phyloP scores from a whole-genome alignment of 495 filamentous ascomycete species.

The Xylaria intraflava region DNA sequence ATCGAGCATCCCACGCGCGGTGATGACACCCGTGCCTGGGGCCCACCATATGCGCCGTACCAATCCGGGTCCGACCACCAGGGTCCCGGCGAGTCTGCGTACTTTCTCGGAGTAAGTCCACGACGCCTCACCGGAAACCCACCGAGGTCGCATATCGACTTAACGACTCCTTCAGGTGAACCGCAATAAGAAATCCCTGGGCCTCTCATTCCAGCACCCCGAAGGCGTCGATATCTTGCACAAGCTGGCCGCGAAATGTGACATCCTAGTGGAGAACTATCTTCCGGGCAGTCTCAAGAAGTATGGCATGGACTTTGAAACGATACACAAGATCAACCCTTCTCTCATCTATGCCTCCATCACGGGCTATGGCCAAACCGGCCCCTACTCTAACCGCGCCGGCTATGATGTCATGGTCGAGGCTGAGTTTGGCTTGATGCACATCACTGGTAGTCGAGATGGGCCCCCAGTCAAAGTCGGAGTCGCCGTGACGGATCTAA shows the following conservation, averaged over 20 bases:
- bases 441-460: slow-evolving; percentile 84
- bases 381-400: slow-evolving; percentile 79
- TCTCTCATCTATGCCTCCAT: slow-evolving; percentile 60
- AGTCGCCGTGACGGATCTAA: slow-evolving; percentile 92
- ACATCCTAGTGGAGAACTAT: slow-evolving; percentile 96
- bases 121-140: not conserved
- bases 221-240: slow-evolving; percentile 81
- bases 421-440: slow-evolving; percentile 96
- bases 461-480: slow-evolving; percentile 95
- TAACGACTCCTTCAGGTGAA: slow-evolving; percentile 57
- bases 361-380: slow-evolving; percentile 76
- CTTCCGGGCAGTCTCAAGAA: slow-evolving; percentile 86
- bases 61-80: slow-evolving; percentile 48
- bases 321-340: slow-evolving; percentile 73
- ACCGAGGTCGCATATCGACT: not conserved
- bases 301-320: slow-evolving; percentile 81
- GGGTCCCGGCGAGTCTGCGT: slow-evolving; percentile 87
- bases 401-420: slow-evolving; percentile 99
- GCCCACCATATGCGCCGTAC: slow-evolving; percentile 85
- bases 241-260: slow-evolving; percentile 72
- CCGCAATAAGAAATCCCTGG: slow-evolving; percentile 93
- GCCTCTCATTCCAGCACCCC: slow-evolving; percentile 78
- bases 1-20: slow-evolving; percentile 87
- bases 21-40: slow-evolving; percentile 95
- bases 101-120: slow-evolving; percentile 72